Conservation (phyloP, 1,139 yeast species). For the Hansenula lynferdii region DNA sequence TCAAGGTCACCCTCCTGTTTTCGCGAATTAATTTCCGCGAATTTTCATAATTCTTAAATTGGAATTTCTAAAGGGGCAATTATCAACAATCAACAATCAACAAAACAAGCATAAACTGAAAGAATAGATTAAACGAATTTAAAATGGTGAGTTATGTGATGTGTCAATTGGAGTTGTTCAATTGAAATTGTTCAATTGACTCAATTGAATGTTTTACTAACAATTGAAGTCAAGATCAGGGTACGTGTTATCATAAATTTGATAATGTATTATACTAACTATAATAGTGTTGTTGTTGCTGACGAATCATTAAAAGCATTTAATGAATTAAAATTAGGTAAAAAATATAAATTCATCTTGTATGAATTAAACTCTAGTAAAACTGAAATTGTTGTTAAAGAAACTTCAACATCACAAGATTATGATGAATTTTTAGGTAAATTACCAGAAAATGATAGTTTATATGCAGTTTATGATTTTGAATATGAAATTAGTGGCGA, state of each 20-base stretch:
- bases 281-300: constrained; percentile 78
- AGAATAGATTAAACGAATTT: too few relatives aligned
- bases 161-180: not conserved
- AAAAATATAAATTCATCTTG: constrained; percentile 79
- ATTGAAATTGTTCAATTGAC: not conserved
- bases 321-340: constrained; percentile 94
- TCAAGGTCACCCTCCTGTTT: too few relatives aligned
- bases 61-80: constrained; percentile 1
- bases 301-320: constrained; percentile 92
- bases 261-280: not conserved
- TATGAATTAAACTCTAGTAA: constrained; percentile 77
- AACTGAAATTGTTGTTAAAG: constrained; percentile 87
- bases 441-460: constrained; percentile 94
- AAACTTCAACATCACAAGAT: constrained; percentile 66
- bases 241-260: constrained; percentile 34
- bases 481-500: constrained; percentile 89
- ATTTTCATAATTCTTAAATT: not conserved
- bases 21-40: not conserved
- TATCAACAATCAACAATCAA: not conserved
- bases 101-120: too few relatives aligned
- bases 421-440: constrained; percentile 83
- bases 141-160: not conserved
- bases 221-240: constrained; percentile 57
- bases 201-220: constrained; percentile 3
- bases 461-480: constrained; percentile 94